These are phyloP conservation scores for Nyssa sinensis DNA, from an alignment of 148 eudicot species.

Conservation along the genomic window DNA sequence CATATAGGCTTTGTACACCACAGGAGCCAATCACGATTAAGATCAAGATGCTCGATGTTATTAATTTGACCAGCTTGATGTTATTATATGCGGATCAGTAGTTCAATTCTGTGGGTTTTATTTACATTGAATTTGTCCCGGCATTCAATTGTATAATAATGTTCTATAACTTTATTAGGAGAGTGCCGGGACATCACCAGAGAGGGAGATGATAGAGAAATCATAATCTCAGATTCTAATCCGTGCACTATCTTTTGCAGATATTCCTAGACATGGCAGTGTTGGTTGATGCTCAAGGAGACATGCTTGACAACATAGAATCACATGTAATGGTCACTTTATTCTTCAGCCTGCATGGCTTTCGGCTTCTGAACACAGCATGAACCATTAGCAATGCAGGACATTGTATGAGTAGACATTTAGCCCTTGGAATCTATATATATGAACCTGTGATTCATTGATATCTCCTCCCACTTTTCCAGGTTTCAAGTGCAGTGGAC, in stretches of 20 bases:
- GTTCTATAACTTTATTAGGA: neutral
- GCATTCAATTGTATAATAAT: neutral
- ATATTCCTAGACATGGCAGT: constrained; percentile 94
- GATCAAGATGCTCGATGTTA: neutral
- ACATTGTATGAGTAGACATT: neutral
- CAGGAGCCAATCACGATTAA: neutral
- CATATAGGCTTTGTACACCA: neutral
- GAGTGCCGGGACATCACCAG: neutral
- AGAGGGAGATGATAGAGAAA: neutral
- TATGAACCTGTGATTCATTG: neutral
- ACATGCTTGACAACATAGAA: constrained; percentile 88
- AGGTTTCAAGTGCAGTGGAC: constrained; percentile 83
- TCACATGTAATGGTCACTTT: constrained; percentile 57
- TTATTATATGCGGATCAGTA: neutral
- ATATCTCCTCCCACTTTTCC: neutral
- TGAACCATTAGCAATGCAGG: neutral
- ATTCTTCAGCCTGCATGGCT: neutral
- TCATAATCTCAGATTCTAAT: neutral
- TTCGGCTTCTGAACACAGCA: neutral
- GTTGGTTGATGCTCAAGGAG: constrained; percentile 91
- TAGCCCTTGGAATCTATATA: neutral
- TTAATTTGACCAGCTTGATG: neutral
- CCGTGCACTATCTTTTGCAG: constrained; percentile 31
- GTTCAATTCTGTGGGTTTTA: neutral
- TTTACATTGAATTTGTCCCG: neutral